Conservation (phyloP, 179 eudicot genomes). For the Sideroxylon spinosum region DNA sequence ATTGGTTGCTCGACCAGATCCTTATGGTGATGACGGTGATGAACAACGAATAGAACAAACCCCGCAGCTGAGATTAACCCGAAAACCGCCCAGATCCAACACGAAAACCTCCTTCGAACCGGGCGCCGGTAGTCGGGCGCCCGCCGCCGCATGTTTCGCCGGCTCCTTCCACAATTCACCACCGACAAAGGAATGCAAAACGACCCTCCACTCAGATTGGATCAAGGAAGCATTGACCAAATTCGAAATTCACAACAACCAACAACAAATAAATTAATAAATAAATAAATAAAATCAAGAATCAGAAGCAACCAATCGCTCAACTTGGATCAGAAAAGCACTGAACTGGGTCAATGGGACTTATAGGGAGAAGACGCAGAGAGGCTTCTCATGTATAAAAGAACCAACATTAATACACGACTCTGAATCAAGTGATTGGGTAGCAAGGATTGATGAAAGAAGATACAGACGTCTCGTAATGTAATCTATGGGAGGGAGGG, state of each 20-base stretch:
- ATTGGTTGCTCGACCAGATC: conserved; percentile 45
- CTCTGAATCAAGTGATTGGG: no score
- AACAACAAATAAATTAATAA: not conserved
- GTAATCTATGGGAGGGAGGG: no score
- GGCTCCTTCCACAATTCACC: conserved; percentile 24
- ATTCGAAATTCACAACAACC: not conserved
- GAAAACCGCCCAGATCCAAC: conserved; percentile 83
- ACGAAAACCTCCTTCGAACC: conserved; percentile 56
- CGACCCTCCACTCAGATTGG: conserved; percentile 26
- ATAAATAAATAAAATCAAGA: conserved; percentile 22
- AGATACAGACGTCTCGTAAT: no score
- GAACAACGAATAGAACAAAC: conserved; percentile 58
- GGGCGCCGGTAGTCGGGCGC: conserved; percentile 91
- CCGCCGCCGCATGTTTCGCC: conserved; percentile 72
- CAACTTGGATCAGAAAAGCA: no score
- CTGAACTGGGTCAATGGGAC: no score
- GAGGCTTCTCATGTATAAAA: no score
- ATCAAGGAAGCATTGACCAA: conserved; percentile 3
- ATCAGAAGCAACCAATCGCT: not conserved
- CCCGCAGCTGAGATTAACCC: conserved; percentile 53
- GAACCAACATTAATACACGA: no score
- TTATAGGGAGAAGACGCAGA: no score
- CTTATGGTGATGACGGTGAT: conserved; percentile 44
- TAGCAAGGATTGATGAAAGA: no score
- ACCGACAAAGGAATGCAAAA: conserved; percentile 23